Percentiles rank a stretch among this genome's conserved stretches.
phyloP scores from a whole-genome alignment of 306 rosid genomes.

The Rosa chinensis region DNA sequence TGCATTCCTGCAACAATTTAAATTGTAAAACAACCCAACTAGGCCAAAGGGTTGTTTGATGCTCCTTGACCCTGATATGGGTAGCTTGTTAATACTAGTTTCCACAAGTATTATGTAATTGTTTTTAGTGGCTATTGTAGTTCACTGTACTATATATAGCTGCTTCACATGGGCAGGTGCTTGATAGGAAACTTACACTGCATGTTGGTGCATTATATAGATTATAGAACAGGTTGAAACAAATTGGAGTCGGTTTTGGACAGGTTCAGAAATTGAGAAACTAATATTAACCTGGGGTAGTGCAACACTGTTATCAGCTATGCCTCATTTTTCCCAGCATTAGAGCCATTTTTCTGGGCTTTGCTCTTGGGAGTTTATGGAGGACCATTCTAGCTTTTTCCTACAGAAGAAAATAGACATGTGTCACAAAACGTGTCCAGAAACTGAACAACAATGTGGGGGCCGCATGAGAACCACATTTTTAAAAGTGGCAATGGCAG shows the following conservation, averaged over 20 bases:
- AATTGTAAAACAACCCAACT: no score
- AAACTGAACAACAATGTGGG: background rate
- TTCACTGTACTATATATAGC: no score
- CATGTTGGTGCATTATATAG: background rate
- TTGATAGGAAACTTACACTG: no score
- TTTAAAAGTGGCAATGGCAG: constrained; percentile 32
- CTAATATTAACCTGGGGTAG: constrained; percentile 51
- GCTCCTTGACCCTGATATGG: no score
- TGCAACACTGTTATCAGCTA: constrained; percentile 49
- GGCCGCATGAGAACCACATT: constrained; percentile 11
- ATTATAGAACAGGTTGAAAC: background rate
- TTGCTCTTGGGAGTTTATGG: constrained; percentile 40
- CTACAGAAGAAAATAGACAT: constrained; percentile 13
- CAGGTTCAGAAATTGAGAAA: constrained; percentile 22
- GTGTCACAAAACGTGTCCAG: constrained; percentile 40
- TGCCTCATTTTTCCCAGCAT: constrained; percentile 68
- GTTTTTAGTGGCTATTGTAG: no score
- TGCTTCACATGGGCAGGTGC: no score
- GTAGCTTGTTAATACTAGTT: no score
- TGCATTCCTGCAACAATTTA: no score
- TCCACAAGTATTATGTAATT: no score
- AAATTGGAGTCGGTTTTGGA: constrained; percentile 22
- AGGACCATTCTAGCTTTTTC: background rate
- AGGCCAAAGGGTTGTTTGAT: no score
- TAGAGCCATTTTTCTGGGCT: constrained; percentile 79